Percentiles rank a stretch among this genome's conserved stretches.
Conservation (phyloP, 2,329 filamentous ascomycete species). For the Thelonectria blattea region DNA sequence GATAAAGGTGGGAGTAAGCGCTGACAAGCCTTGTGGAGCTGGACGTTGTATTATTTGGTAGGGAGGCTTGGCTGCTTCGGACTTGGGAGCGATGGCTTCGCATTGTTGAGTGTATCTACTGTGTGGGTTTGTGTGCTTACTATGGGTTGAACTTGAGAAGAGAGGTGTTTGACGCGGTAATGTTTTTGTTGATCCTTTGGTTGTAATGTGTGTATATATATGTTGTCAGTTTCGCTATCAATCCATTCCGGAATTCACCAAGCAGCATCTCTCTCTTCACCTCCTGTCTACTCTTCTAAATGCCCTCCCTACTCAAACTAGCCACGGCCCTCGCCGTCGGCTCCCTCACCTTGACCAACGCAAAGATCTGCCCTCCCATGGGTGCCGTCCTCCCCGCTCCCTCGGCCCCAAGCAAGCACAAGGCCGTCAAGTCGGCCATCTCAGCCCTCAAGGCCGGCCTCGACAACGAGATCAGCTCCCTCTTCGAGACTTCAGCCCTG, state of each 20-base stretch:
- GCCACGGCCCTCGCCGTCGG: slow-evolving; percentile 24
- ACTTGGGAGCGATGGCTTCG: slow-evolving; percentile 3
- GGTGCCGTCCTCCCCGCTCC: slow-evolving; percentile 49
- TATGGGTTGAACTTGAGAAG: background rate
- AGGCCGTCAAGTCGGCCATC: slow-evolving; percentile 39
- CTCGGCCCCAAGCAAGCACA: slow-evolving; percentile 40
- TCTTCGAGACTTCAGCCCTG: slow-evolving; percentile 43
- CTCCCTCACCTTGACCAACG: slow-evolving; percentile 30
- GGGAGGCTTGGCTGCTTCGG: slow-evolving; percentile 6
- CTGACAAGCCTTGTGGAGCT: background rate
- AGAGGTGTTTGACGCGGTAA: background rate
- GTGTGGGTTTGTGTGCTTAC: background rate
- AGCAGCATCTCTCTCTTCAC: background rate
- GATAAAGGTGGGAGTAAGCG: background rate
- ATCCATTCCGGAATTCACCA: no score
- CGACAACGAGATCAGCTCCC: slow-evolving; percentile 31
- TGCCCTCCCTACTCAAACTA: slow-evolving; percentile 30
- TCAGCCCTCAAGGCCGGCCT: slow-evolving; percentile 34
- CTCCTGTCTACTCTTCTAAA: background rate
- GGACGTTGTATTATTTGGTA: background rate
- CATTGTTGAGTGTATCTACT: background rate
- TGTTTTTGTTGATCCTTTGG: background rate
- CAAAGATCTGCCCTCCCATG: slow-evolving; percentile 50
- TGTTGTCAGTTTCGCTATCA: background rate
- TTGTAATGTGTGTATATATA: slow-evolving; percentile 30